Evolutionary conservation across 1,284 basidiomycete genomes (phyloP).

Genomic region (Cutaneotrichosporon arboriforme): DNA sequence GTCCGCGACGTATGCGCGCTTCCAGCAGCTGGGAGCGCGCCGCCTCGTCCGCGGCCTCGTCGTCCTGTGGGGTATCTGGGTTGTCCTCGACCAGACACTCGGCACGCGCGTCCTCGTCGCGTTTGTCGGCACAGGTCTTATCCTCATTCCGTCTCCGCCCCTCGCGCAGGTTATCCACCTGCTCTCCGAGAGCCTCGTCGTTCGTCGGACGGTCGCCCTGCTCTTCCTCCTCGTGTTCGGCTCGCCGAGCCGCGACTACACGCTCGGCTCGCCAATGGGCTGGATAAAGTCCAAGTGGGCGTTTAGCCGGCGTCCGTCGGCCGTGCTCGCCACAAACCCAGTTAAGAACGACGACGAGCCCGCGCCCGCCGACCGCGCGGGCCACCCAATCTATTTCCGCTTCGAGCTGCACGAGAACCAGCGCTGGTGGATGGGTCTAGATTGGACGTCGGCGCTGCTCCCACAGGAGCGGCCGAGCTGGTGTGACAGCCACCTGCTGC

Average conservation of each 20-base stretch:
- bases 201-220: constrained; percentile 35
- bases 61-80: constrained; percentile 45
- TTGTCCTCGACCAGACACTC: constrained; percentile 31
- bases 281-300: constrained; percentile 47
- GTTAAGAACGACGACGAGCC: constrained; percentile 24
- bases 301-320: constrained; percentile 35
- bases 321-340: constrained; percentile 27
- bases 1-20: constrained; percentile 28
- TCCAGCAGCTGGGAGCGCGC: constrained; percentile 30
- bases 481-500: constrained; percentile 53
- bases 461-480: constrained; percentile 86
- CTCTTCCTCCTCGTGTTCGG: constrained; percentile 44
- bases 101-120: constrained; percentile 35
- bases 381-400: constrained; percentile 60
- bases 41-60: constrained; percentile 37
- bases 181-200: constrained; percentile 35
- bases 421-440: constrained; percentile 66
- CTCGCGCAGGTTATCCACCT: constrained; percentile 35
- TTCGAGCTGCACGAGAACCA: constrained; percentile 91
- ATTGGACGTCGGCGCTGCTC: constrained; percentile 89
- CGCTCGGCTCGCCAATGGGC: constrained; percentile 28
- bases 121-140: constrained; percentile 36
- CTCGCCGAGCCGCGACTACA: constrained; percentile 31
- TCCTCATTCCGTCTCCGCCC: constrained; percentile 44
- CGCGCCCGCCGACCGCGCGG: constrained; percentile 19